phyloP scores from a whole-genome alignment of 768 basidiomycete species.

The Mycena capillaripes region DNA sequence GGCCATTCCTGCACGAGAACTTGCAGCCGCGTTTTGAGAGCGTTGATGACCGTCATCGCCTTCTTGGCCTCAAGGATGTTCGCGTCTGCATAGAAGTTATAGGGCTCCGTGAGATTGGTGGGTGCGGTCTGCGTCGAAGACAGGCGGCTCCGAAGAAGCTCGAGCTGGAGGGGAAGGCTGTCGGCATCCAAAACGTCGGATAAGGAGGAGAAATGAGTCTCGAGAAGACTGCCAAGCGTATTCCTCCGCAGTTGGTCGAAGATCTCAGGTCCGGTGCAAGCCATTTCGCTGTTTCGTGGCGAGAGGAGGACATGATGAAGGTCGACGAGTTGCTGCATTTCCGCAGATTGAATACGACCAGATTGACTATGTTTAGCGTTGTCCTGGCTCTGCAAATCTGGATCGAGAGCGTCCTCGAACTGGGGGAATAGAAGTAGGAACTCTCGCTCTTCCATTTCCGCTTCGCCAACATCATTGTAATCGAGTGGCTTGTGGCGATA shows the following conservation, averaged over 20 bases:
- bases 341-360: constrained; percentile 48
- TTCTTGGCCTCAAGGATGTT: constrained; percentile 81
- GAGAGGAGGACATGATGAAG: constrained; percentile 65
- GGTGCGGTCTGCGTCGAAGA: constrained; percentile 45
- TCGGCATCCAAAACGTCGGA: constrained; percentile 63
- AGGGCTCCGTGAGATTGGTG: constrained; percentile 43
- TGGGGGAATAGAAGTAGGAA: constrained; percentile 89
- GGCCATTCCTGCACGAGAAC: constrained; percentile 87
- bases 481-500: constrained; percentile 77
- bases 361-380: constrained; percentile 30
- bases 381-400: constrained; percentile 35
- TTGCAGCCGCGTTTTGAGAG: constrained; percentile 67
- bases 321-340: constrained; percentile 56
- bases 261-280: constrained; percentile 19
- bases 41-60: constrained; percentile 63
- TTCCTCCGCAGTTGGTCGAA: constrained; percentile 53
- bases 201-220: constrained; percentile 45
- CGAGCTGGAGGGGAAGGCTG: constrained; percentile 66
- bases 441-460: constrained; percentile 86
- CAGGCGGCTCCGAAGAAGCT: constrained; percentile 60
- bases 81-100: constrained; percentile 87
- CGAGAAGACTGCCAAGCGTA: constrained; percentile 51
- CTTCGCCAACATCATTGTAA: constrained; percentile 71
- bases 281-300: not conserved
- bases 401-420: constrained; percentile 72